Percentiles rank a stretch among this genome's conserved stretches.
phyloP scores from a whole-genome alignment of 2,329 filamentous ascomycete genomes.

The Nannizziopsis barbatae region DNA sequence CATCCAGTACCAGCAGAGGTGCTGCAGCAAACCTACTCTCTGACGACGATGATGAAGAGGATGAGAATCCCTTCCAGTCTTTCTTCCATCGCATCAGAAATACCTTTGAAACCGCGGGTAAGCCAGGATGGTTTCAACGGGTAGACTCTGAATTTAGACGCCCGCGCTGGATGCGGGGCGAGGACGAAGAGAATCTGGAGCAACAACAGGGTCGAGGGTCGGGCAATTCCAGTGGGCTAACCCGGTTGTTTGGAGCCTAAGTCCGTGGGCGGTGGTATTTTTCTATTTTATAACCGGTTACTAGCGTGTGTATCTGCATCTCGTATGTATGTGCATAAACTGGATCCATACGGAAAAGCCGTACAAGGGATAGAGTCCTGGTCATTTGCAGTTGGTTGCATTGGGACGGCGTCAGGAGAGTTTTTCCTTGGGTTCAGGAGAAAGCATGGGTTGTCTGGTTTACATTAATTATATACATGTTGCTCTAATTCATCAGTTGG shows the following conservation, averaged over 20 bases:
- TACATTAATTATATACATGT: too few species aligned
- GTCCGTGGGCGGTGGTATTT: not conserved
- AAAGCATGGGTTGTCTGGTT: too few species aligned
- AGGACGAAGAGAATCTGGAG: slow-evolving; percentile 24
- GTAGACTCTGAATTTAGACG: slow-evolving; percentile 58
- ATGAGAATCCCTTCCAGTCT: slow-evolving; percentile 68
- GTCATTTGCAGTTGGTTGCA: not conserved
- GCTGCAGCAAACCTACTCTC: not conserved
- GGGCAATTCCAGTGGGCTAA: slow-evolving; percentile 5
- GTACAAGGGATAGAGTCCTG: too few species aligned
- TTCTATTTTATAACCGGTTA: not conserved
- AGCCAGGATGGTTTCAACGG: slow-evolving; percentile 71
- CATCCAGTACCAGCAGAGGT: not conserved
- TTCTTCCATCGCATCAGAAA: slow-evolving; percentile 81
- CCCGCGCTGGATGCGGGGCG: slow-evolving; percentile 68
- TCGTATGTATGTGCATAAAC: too few species aligned
- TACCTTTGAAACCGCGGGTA: slow-evolving; percentile 72
- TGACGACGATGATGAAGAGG: slow-evolving; percentile 46
- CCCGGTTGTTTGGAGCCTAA: slow-evolving; percentile 5
- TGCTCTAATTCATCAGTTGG: too few species aligned
- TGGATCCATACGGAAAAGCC: too few species aligned
- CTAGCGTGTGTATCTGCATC: too few species aligned
- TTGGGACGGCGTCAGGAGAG: not conserved
- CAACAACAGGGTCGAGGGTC: not conserved
- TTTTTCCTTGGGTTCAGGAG: not conserved